Evolutionary conservation across 331 rosid species (phyloP).

Genomic region (Pyracantha coccinea): DNA sequence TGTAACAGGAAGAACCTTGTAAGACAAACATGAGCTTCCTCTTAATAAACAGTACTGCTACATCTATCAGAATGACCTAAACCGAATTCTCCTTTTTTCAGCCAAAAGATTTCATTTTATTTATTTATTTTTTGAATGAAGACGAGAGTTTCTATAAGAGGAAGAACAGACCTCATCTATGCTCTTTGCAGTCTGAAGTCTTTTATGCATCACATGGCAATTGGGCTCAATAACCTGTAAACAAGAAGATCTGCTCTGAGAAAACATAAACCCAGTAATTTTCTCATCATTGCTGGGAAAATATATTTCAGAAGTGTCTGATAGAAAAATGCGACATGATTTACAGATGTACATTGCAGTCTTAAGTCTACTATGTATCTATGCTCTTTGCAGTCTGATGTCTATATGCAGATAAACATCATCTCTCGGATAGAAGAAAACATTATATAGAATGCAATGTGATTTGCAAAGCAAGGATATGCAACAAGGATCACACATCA

Average conservation of each 20-base stretch:
- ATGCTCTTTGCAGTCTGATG: background rate
- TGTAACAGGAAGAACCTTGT: slow-evolving; percentile 38
- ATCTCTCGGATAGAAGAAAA: background rate
- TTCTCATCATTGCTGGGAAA: background rate
- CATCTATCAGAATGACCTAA: background rate
- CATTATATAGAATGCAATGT: background rate
- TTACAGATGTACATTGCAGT: too few relatives aligned
- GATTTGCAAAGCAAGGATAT: background rate
- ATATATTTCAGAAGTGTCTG: background rate
- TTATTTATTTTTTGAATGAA: background rate
- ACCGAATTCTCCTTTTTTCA: background rate
- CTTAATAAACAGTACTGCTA: background rate
- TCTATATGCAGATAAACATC: background rate
- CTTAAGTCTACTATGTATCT: too few relatives aligned
- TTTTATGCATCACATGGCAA: slow-evolving; percentile 86
- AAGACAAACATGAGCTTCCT: slow-evolving; percentile 10
- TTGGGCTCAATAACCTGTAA: slow-evolving; percentile 91
- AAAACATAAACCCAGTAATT: background rate
- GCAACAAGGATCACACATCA: background rate
- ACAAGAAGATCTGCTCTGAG: background rate
- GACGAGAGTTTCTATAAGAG: background rate
- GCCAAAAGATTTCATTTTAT: background rate
- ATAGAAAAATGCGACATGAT: too few relatives aligned
- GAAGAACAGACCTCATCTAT: slow-evolving; percentile 70
- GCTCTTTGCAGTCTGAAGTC: slow-evolving; percentile 87